phyloP scores from a whole-genome alignment of 2,329 filamentous ascomycete genomes.

The Aureobasidium subglaciale region DNA sequence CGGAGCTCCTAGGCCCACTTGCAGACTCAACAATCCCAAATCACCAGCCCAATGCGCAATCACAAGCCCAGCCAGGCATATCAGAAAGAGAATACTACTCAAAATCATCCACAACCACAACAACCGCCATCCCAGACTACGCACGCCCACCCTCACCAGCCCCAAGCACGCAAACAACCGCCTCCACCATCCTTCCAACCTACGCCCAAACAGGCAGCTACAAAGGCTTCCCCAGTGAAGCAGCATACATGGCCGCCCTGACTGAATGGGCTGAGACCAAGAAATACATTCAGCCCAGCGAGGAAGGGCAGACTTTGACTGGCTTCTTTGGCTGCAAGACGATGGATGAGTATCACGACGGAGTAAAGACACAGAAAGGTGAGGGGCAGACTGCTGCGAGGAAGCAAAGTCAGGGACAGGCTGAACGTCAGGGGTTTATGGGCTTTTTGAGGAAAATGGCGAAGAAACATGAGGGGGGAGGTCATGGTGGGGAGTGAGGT shows the following conservation, averaged over 20 bases:
- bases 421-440: background rate
- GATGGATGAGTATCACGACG: slow-evolving; percentile 22
- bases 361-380: slow-evolving; percentile 19
- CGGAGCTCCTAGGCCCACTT: background rate
- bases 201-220: slow-evolving; percentile 17
- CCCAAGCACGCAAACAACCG: slow-evolving; percentile 2
- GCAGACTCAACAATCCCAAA: background rate
- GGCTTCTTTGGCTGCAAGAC: slow-evolving; percentile 27
- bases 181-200: background rate
- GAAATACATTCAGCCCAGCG: slow-evolving; percentile 22
- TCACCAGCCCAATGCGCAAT: background rate
- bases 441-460: slow-evolving; percentile 1
- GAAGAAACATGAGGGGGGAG: slow-evolving; percentile 5
- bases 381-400: slow-evolving; percentile 20
- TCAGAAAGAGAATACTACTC: background rate
- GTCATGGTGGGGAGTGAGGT: background rate
- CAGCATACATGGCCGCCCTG: slow-evolving; percentile 24
- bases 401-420: background rate
- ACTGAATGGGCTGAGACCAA: slow-evolving; percentile 26
- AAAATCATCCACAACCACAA: background rate
- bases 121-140: background rate
- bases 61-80: background rate
- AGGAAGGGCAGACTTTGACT: slow-evolving; percentile 17
- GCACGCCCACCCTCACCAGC: slow-evolving; percentile 5
- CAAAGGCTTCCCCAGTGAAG: slow-evolving; percentile 25